These are phyloP conservation scores for Cardiospermum halicacabum DNA, from an alignment of 345 rosid species.

Conservation along the genomic window DNA sequence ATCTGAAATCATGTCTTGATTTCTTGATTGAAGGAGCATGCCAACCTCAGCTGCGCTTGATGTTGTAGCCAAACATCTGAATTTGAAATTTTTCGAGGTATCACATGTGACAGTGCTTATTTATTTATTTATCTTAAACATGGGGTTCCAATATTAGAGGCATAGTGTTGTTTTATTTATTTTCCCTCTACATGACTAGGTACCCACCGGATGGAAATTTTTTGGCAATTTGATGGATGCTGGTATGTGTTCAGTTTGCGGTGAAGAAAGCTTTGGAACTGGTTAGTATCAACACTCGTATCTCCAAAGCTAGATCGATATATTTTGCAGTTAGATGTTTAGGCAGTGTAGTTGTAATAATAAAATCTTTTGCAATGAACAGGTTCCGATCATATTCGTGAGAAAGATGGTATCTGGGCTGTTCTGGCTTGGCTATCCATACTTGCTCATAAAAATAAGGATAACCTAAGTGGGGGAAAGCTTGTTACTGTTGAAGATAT, in stretches of 20 bases:
- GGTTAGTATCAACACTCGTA: conserved; percentile 40
- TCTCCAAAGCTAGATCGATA: conserved; percentile 1
- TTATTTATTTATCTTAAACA: conserved; percentile 5
- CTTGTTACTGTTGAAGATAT: conserved; percentile 93
- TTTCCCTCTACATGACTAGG: conserved; percentile 39
- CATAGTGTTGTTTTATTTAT: conserved; percentile 16
- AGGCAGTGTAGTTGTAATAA: conserved; percentile 7
- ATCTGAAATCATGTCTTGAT: conserved; percentile 4
- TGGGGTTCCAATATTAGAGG: neutral
- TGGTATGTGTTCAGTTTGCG: conserved; percentile 91
- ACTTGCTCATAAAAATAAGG: conserved; percentile 83
- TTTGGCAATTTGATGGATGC: conserved; percentile 99
- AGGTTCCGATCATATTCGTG: conserved; percentile 98
- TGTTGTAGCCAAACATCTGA: conserved; percentile 83
- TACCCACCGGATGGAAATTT: conserved; percentile 99
- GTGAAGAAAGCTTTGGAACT: conserved; percentile 99
- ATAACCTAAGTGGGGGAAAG: conserved; percentile 51
- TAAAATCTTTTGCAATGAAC: conserved; percentile 20
- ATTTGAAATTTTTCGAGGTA: conserved; percentile 97
- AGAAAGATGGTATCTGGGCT: conserved; percentile 99
- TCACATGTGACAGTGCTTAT: conserved; percentile 4
- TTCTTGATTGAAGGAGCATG: conserved; percentile 79
- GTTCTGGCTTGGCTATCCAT: conserved; percentile 98
- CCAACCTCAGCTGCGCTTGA: conserved; percentile 99
- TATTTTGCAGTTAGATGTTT: neutral